Conservation (phyloP, 129 eudicot genomes). For the Chrysanthemum seticuspe region DNA sequence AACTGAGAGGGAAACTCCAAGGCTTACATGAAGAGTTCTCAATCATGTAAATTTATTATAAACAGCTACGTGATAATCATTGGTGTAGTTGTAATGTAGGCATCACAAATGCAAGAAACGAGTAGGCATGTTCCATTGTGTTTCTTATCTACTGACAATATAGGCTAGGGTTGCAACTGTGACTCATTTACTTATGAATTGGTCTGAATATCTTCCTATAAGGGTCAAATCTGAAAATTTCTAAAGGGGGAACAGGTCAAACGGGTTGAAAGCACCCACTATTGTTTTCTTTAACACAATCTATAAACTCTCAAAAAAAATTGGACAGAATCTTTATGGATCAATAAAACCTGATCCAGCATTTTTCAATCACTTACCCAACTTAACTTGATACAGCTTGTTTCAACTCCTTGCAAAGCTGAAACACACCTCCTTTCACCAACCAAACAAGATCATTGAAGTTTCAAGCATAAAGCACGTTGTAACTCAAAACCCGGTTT, state of each 20-base stretch:
- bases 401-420: no score
- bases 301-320: no score
- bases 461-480: no score
- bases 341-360: no score
- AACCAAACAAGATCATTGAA: no score
- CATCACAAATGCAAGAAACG: slow-evolving; percentile 8
- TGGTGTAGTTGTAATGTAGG: slow-evolving; percentile 16
- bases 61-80: not conserved
- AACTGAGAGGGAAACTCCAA: slow-evolving; percentile 60
- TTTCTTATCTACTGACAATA: not conserved
- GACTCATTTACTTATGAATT: not conserved
- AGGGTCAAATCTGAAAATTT: not conserved
- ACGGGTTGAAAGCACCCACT: not conserved
- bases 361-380: no score
- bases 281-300: no score
- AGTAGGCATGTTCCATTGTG: not conserved
- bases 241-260: not conserved
- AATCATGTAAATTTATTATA: slow-evolving; percentile 48
- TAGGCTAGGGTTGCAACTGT: not conserved
- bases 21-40: slow-evolving; percentile 77
- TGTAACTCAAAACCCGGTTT: no score
- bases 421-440: no score
- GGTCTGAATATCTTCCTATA: not conserved
- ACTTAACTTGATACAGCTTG: no score
- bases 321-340: no score